Conservation (phyloP, 495 filamentous ascomycete genomes). For the Penicillium antarcticum region DNA sequence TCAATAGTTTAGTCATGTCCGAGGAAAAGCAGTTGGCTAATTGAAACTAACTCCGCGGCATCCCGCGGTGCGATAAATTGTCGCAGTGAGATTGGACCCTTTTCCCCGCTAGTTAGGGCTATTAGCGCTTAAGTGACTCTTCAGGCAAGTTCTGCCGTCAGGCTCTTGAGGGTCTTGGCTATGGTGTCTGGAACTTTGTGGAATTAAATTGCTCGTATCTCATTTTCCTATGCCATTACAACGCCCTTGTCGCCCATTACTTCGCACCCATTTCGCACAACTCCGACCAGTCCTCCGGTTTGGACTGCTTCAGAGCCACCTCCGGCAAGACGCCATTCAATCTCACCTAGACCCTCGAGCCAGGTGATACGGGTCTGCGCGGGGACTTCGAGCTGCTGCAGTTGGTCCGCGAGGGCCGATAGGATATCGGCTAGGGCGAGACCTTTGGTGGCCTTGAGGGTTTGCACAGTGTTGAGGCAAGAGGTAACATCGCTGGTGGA, state of each 20-base stretch:
- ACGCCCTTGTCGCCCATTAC: slow-evolving; percentile 49
- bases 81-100: not conserved
- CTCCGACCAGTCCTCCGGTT: slow-evolving; percentile 88
- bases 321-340: slow-evolving; percentile 86
- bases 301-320: slow-evolving; percentile 88
- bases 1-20: not conserved
- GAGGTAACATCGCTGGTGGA: slow-evolving; percentile 79
- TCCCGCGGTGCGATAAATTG: slow-evolving; percentile 6
- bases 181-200: not conserved
- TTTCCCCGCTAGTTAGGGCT: not conserved
- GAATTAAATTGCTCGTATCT: not conserved
- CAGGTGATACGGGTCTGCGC: slow-evolving; percentile 83
- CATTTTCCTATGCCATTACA: slow-evolving; percentile 15
- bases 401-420: slow-evolving; percentile 75
- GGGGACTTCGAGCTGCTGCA: slow-evolving; percentile 80
- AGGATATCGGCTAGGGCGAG: slow-evolving; percentile 92
- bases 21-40: slow-evolving; percentile 21
- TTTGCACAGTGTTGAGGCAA: slow-evolving; percentile 80
- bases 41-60: slow-evolving; percentile 9
- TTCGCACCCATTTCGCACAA: slow-evolving; percentile 83
- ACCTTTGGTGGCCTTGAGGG: slow-evolving; percentile 81
- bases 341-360: slow-evolving; percentile 87
- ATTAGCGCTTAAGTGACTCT: not conserved
- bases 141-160: not conserved
- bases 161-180: not conserved